Percentiles rank a stretch among this genome's conserved stretches.
phyloP scores from a whole-genome alignment of 1,139 yeast genomes.

The Yamadazyma trypodendri region DNA sequence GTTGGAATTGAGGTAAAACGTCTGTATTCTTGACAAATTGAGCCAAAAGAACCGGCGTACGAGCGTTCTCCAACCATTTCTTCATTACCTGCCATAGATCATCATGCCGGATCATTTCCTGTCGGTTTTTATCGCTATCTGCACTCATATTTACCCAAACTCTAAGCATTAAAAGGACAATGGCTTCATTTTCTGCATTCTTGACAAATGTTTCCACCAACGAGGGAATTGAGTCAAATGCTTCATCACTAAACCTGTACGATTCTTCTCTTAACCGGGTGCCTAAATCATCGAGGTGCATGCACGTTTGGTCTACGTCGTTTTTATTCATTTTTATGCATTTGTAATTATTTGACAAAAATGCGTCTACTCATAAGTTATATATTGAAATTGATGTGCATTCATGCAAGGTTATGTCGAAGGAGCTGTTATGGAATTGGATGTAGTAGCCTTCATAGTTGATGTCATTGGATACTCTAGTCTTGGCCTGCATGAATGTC shows the following conservation, averaged over 20 bases:
- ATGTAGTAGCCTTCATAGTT: no score
- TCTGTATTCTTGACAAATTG: constrained; percentile 38
- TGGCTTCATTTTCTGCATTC: constrained; percentile 4
- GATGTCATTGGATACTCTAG: no score
- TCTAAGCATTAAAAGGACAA: constrained; percentile 22
- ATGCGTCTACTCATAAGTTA: constrained; percentile 5
- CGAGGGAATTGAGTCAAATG: constrained; percentile 10
- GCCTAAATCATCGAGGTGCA: constrained; percentile 20
- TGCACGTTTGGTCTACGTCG: no score
- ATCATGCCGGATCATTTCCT: constrained; percentile 16
- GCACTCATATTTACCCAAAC: constrained; percentile 39
- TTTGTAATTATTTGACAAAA: not conserved
- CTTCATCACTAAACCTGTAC: constrained; percentile 16
- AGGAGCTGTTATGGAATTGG: no score
- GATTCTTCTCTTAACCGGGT: constrained; percentile 28
- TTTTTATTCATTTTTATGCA: not conserved
- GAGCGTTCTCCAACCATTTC: constrained; percentile 5
- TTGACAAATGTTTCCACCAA: constrained; percentile 11
- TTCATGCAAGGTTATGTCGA: no score
- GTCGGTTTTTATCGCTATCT: constrained; percentile 34
- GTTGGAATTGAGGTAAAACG: constrained; percentile 16
- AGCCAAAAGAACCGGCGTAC: constrained; percentile 26
- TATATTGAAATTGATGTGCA: no score
- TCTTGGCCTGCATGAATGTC: no score
- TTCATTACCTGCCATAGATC: constrained; percentile 22